Evolutionary conservation across 176 grass and related monocot genomes (phyloP), one percentile per base, ranked within the genome.

Genomic region (Oryza punctata): DNA sequence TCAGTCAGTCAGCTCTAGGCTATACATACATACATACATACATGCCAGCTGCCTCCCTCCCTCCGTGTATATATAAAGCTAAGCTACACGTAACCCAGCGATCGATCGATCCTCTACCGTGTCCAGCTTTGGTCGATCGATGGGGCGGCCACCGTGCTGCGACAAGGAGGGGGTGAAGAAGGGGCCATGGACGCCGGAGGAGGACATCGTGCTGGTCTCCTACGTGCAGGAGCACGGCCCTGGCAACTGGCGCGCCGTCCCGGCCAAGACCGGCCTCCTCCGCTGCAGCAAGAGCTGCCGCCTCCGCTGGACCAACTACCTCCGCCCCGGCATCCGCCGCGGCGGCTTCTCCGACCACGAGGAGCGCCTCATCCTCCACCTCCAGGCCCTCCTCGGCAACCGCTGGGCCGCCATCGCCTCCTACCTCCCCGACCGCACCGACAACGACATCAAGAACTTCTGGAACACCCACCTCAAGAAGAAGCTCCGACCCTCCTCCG

Each of bases 271-370:
- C 16, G 92, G 92, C 10, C 65, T 96, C 25, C 68, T 81, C 83
- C 87, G 93, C 19, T 96, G 93, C 76, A 96, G 93, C 76, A 96
- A 96, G 82, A 96, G 93, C 87, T 96, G 93, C 65, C 91, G 93
- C 23, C 93, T 96, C 15, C 91, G 93, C 37, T 96, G 93, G 93
- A 93, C 90, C 67, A 96, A 96, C 84, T 96, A 96, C 60, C 90
- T 96, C 28, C 91, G 93, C 5, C 93, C 90, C 3, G 90, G 93
- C 44, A 96, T 96, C 86, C 86, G 85, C n/a, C 84, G 93, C 29
- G 93, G 93, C 60, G 84, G 84, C 78, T 96, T 93, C 75, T 91
- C 93, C 67, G 80, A 87, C 12, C 67, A 87, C 67, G 93, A 96
- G 83, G 93, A 93, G 79, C 67, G 84, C 41, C 90, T 96, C 79